A percentile compares a stretch with the other conserved stretches of the same genome.
These are phyloP conservation scores for Porodaedalea pini DNA, from an alignment of 1,284 basidiomycete genomes.

Conservation along the genomic window DNA sequence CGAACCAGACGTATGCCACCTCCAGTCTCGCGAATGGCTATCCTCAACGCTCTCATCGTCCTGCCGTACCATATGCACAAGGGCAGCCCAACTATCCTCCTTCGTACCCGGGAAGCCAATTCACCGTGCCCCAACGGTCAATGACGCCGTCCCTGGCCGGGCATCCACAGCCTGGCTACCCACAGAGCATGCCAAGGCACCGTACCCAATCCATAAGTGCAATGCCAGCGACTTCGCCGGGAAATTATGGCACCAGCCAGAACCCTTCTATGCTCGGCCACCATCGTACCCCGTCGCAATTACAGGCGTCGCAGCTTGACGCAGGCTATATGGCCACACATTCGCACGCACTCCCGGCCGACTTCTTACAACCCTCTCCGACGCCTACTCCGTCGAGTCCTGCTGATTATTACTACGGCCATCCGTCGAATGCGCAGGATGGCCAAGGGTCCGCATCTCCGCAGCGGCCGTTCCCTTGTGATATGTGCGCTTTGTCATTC, in stretches of 20 bases:
- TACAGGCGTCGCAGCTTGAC: constrained; percentile 4
- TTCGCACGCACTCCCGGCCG: constrained; percentile 3
- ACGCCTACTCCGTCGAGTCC: constrained; percentile 8
- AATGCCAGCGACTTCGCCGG: constrained; percentile 3
- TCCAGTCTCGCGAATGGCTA: constrained; percentile 6
- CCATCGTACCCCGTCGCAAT: constrained; percentile 7
- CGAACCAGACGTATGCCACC: constrained; percentile 6
- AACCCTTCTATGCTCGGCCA: constrained; percentile 7
- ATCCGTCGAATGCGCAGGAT: constrained; percentile 7
- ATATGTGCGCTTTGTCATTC: constrained; percentile 76
- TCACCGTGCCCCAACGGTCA: constrained; percentile 8
- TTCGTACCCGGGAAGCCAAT: constrained; percentile 11
- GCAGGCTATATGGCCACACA: constrained; percentile 1
- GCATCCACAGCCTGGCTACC: constrained; percentile 10
- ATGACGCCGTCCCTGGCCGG: constrained; percentile 15
- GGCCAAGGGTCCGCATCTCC: constrained; percentile 63
- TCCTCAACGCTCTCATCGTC: constrained; percentile 9
- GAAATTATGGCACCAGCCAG: constrained; percentile 10
- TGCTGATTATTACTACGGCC: constrained; percentile 13
- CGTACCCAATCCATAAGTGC: constrained; percentile 13
- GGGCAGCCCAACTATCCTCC: constrained; percentile 12
- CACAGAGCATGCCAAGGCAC: constrained; percentile 11
- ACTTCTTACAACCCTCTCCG: constrained; percentile 3
- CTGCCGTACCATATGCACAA: constrained; percentile 3
- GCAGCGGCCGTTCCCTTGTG: constrained; percentile 69